Evolutionary conservation across 164 flowering plant species (phyloP), one percentile per base, ranked within the genome.

Genomic region (Kalanchoe fedtschenkoi): DNA sequence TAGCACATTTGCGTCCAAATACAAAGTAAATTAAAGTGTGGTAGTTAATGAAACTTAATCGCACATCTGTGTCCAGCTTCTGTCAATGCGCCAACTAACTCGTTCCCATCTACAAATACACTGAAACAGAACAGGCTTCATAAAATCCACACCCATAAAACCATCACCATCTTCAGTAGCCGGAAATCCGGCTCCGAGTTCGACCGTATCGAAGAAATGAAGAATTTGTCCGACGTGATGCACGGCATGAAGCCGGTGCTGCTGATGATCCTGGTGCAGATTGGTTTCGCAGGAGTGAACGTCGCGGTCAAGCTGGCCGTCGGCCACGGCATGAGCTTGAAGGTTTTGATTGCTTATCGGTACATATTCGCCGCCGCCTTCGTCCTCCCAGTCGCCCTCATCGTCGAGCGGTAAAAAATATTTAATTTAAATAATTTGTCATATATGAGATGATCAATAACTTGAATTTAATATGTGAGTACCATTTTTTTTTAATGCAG

Each of bases 351-450:
- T 21, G 61, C 61, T 2, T 58, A 58, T 17, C 15, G 61, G 22
- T 58, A 30, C 61, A 58, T 58, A 24, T 32, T 58, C 39, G 61
- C 61, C 22, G n/a, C 61, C 24, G 61, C 39, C 10, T 58, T 58
- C 39, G 17, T 58, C 39, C 38, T 58, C 39, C 61, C 61, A 10
- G 17, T 58, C 26, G 61, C 61, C 39, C 26, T 58, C 39, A 17
- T 58, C 26, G 16, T 58, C 24, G 39, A 58, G 33, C 37, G 61
- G 61, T 58, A 5, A 26, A n/a, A n/a, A n/a, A n/a, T n/a, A n/a
- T n/a, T n/a, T n/a, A n/a, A n/a, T n/a, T n/a, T n/a, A n/a, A n/a
- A n/a, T n/a, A n/a, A n/a, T n/a, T n/a, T n/a, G n/a, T 57, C 3
- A 30, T 6, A 22, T 29, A 19, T 29, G n/a, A 9, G 39, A 30